Evolutionary conservation across 2,329 filamentous ascomycete genomes (phyloP).

Genomic region (Epichloe gansuensis): DNA sequence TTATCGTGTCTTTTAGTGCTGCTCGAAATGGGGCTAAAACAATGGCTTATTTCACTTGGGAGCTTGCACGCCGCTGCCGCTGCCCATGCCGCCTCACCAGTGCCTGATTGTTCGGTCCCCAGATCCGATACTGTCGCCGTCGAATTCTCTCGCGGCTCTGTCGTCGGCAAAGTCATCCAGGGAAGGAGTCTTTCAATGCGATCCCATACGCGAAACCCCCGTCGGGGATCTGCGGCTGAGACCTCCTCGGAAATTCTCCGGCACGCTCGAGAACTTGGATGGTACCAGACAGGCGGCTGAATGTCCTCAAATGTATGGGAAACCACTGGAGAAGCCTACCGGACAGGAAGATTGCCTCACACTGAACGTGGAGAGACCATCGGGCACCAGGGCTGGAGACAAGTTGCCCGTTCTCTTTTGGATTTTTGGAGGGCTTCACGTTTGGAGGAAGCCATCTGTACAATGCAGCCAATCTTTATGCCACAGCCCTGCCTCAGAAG

Average conservation of each 20-base stretch:
- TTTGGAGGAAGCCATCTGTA: background rate
- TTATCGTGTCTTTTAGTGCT: too few species aligned
- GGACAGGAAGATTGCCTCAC: constrained; percentile 54
- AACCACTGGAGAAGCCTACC: too few species aligned
- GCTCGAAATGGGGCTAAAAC: too few species aligned
- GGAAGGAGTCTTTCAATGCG: background rate
- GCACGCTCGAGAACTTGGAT: background rate
- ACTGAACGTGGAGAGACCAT: constrained; percentile 46
- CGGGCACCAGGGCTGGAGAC: constrained; percentile 37
- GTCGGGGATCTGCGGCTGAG: background rate
- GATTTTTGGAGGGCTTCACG: constrained; percentile 4
- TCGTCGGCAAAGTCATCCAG: too few species aligned
- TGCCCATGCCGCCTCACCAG: too few species aligned
- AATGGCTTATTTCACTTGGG: too few species aligned
- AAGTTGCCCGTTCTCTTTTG: constrained; percentile 47
- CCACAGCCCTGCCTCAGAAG: constrained; percentile 24
- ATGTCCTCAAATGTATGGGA: background rate
- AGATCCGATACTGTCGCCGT: too few species aligned
- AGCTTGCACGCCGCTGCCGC: too few species aligned
- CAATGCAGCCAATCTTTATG: constrained; percentile 15
- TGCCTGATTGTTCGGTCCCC: too few species aligned
- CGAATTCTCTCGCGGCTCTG: too few species aligned
- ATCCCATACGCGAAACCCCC: background rate
- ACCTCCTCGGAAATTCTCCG: background rate
- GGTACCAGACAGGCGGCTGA: background rate